Conservation (phyloP, 192 early-diverging fungal genomes). For the Rhizophagus clarus region DNA sequence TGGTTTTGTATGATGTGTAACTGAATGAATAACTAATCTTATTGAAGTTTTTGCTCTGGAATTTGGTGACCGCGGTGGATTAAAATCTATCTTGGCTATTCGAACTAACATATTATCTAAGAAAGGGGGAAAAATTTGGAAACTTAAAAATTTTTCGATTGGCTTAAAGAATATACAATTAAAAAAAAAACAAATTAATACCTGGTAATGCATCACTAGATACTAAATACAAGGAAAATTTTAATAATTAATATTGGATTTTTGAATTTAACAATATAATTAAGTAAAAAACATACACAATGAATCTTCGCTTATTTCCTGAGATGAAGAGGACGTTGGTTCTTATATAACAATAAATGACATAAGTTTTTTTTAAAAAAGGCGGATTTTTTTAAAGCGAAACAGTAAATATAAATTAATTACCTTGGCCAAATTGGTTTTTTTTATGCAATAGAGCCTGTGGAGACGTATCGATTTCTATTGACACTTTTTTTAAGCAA, state of each 20-base stretch:
- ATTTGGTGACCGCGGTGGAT: neutral
- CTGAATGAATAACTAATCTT: neutral
- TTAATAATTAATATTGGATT: neutral
- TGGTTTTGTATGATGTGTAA: constrained; percentile 16
- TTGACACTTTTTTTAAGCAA: neutral
- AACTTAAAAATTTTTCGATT: neutral
- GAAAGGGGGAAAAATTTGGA: neutral
- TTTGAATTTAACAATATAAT: too few species aligned
- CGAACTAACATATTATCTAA: constrained; percentile 21
- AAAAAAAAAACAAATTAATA: neutral
- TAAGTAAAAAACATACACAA: constrained; percentile 6
- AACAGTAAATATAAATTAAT: too few species aligned
- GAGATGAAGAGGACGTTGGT: neutral
- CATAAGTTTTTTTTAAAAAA: too few species aligned
- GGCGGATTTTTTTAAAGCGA: too few species aligned
- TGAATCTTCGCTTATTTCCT: neutral
- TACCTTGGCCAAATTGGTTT: too few species aligned
- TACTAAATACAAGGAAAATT: neutral
- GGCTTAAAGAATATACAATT: neutral
- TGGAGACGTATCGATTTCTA: too few species aligned
- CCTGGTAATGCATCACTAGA: constrained; percentile 1
- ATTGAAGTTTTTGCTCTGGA: constrained; percentile 12
- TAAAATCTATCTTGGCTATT: neutral
- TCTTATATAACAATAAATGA: neutral
- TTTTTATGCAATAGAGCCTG: too few species aligned